phyloP scores from a whole-genome alignment of 768 basidiomycete genomes.

The Termitomyces sp. region DNA sequence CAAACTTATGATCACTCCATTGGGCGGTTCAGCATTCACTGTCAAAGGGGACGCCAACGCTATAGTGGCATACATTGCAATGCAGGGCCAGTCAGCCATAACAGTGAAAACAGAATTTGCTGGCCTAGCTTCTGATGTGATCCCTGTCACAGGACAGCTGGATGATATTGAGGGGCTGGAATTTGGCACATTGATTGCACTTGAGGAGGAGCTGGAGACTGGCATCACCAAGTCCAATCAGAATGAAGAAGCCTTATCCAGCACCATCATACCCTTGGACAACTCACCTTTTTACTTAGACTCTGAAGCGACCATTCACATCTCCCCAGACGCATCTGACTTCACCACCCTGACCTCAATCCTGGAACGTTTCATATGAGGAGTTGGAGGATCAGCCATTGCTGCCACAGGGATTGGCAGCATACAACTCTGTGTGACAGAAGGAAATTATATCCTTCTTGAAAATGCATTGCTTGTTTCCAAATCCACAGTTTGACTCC shows the following conservation, averaged over 20 bases:
- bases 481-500: too few species aligned
- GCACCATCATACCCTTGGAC: not conserved
- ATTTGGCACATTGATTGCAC: not conserved
- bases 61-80: not conserved
- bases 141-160: not conserved
- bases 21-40: not conserved
- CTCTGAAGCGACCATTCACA: not conserved
- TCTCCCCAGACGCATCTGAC: not conserved
- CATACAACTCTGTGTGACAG: not conserved
- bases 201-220: not conserved
- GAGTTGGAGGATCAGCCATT: not conserved
- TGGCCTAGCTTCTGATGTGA: not conserved
- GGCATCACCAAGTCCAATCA: not conserved
- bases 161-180: not conserved
- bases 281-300: not conserved
- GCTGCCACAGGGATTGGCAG: not conserved
- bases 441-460: not conserved
- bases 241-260: not conserved
- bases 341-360: not conserved
- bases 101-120: not conserved
- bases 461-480: not conserved
- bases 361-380: too few species aligned
- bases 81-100: not conserved
- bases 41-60: not conserved
- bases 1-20: not conserved